Conservation (phyloP, 2,329 filamentous ascomycete genomes). For the Trichoderma aggressivum region DNA sequence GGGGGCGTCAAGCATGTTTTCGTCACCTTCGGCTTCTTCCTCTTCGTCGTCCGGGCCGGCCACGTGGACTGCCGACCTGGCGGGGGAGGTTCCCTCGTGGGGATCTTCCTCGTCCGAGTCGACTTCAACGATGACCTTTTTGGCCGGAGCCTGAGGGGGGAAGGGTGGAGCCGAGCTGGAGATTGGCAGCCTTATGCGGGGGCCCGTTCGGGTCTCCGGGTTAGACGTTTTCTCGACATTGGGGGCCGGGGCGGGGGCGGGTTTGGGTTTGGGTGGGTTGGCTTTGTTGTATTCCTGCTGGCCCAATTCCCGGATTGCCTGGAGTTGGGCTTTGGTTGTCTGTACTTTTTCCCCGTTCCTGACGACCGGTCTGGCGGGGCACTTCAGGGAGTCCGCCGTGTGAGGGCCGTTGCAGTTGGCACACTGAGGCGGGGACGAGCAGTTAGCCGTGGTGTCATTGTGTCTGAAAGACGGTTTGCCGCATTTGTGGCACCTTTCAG, state of each 20-base stretch:
- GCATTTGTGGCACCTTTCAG: neutral
- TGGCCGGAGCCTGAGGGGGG: no score
- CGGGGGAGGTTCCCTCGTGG: no score
- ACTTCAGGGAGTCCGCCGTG: neutral
- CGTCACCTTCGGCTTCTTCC: no score
- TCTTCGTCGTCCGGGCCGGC: no score
- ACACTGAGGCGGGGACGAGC: neutral
- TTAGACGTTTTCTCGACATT: no score
- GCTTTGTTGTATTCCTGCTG: neutral
- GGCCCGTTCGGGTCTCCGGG: no score
- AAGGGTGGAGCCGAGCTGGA: no score
- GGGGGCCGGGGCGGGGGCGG: neutral
- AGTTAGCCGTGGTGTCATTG: neutral
- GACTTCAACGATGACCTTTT: no score
- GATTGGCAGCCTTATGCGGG: no score
- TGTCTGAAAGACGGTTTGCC: neutral
- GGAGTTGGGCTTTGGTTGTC: neutral
- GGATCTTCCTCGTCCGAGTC: no score
- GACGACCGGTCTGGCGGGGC: neutral
- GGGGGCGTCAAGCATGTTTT: no score
- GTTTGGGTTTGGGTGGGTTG: neutral
- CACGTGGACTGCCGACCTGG: no score
- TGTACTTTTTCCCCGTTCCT: neutral
- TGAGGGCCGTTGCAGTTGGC: neutral
- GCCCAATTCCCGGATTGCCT: neutral